These are phyloP conservation scores for Salix brachista DNA, from an alignment of 345 rosid genomes.

Conservation along the genomic window DNA sequence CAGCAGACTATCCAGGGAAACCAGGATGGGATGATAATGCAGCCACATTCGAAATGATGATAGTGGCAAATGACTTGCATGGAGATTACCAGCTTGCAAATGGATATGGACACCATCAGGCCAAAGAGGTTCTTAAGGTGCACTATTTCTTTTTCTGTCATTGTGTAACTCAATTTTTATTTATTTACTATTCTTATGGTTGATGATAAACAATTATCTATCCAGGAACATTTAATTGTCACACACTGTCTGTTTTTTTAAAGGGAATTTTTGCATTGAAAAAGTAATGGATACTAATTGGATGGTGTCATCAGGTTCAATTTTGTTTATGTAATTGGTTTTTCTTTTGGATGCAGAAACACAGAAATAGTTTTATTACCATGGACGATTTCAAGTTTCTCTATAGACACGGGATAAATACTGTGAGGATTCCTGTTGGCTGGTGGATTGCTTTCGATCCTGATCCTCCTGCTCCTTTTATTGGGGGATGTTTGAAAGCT, in stretches of 20 bases:
- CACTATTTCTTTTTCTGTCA: slow-evolving; percentile 1
- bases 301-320: background rate
- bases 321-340: background rate
- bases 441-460: slow-evolving; percentile 86
- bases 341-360: slow-evolving; percentile 40
- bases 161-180: background rate
- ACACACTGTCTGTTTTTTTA: too few relatives aligned
- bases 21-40: slow-evolving; percentile 70
- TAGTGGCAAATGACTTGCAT: slow-evolving; percentile 56
- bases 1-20: slow-evolving; percentile 55
- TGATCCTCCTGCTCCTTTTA: slow-evolving; percentile 62
- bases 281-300: background rate
- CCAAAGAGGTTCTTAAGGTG: slow-evolving; percentile 66
- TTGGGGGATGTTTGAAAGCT: slow-evolving; percentile 62
- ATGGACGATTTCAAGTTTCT: slow-evolving; percentile 58
- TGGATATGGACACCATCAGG: slow-evolving; percentile 52
- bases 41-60: slow-evolving; percentile 60
- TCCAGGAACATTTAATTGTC: too few relatives aligned
- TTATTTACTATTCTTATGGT: slow-evolving; percentile 1
- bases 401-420: slow-evolving; percentile 54
- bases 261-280: too few relatives aligned
- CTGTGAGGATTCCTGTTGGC: slow-evolving; percentile 72
- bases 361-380: slow-evolving; percentile 54
- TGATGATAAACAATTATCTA: background rate
- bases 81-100: slow-evolving; percentile 78